Evolutionary conservation across 2,329 filamentous ascomycete species (phyloP), one percentile per base, ranked within the genome.

Genomic region (Hawksworthiomyces lignivorus): DNA sequence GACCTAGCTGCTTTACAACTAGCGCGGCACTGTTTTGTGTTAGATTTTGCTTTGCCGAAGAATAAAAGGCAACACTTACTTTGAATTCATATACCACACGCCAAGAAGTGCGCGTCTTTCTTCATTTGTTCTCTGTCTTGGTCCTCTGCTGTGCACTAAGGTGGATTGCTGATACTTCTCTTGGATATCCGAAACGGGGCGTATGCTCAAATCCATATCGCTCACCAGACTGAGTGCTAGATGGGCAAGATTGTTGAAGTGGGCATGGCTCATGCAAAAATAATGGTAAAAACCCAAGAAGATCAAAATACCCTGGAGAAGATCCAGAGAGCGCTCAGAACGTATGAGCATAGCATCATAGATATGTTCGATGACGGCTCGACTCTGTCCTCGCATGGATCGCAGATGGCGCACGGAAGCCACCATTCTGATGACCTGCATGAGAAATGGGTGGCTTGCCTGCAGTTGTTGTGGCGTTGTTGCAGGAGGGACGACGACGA

Each of bases 231-330:
- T 38, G 4, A 38, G 7, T 7, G 36, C 36, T 3, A 38, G 18
- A n/a, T 30, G 36, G 18, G 26, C 26, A 3, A 38, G 36, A 18
- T 22, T 38, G 19, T 38, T 38, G 11, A 31, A 31, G 19, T 39
- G 36, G 7, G 36, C 28, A 39, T 39, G 36, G 28, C 27, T 39
- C 36, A 31, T 39, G 36, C 28, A 39, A 26, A 22, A 31, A 17
- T 39, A 39, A 11, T 31, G 36, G 20, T 39, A 31, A 15, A 18
- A 31, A 6, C 36, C 36, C 20, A 39, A 5, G 28, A 39, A 39
- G 6, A 39, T 20, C 8, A 39, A 11, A n/a, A 39, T 31, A 20
- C 36, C 36, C n/a, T 38, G 36, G 15, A 30, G 26, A 9, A 38
- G 19, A 18, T 38, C 36, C 27, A 38, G 15, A 5, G 36, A 38